phyloP scores from a whole-genome alignment of 805 yeast species.

The Ascoidea rubescens region DNA sequence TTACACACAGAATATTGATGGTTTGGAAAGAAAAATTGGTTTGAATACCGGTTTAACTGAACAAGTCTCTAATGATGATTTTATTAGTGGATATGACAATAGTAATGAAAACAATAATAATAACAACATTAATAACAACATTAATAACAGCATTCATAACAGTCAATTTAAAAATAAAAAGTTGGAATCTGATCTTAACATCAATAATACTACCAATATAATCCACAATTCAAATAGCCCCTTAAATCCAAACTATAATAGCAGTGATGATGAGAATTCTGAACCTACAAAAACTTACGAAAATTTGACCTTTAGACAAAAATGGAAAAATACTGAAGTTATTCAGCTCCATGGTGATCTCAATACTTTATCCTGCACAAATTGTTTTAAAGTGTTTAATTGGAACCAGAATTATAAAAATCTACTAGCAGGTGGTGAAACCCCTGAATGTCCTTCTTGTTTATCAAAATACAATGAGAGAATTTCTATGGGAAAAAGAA shows the following conservation, averaged over 20 bases:
- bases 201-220: too few relatives aligned
- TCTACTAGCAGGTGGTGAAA: conserved; percentile 40
- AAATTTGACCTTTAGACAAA: conserved; percentile 21
- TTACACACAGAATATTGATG: conserved; percentile 92
- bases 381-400: conserved; percentile 39
- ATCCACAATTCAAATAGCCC: too few relatives aligned
- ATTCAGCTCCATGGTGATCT: conserved; percentile 88
- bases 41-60: conserved; percentile 41
- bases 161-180: not conserved
- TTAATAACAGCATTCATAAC: too few relatives aligned
- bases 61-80: conserved; percentile 5
- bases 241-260: too few relatives aligned
- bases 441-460: conserved; percentile 73
- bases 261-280: too few relatives aligned
- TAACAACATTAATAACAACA: conserved; percentile 3
- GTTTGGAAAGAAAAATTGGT: conserved; percentile 58
- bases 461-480: conserved; percentile 40
- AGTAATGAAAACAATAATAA: not conserved
- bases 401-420: conserved; percentile 47
- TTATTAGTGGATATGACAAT: conserved; percentile 12
- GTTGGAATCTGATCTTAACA: not conserved
- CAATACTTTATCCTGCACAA: conserved; percentile 61
- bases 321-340: conserved; percentile 58
- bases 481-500: conserved; percentile 55
- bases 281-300: conserved; percentile 11